Evolutionary conservation across 805 yeast genomes (phyloP), one percentile per base, ranked within the genome.

Genomic region (Kockiozyma suomiensis): DNA sequence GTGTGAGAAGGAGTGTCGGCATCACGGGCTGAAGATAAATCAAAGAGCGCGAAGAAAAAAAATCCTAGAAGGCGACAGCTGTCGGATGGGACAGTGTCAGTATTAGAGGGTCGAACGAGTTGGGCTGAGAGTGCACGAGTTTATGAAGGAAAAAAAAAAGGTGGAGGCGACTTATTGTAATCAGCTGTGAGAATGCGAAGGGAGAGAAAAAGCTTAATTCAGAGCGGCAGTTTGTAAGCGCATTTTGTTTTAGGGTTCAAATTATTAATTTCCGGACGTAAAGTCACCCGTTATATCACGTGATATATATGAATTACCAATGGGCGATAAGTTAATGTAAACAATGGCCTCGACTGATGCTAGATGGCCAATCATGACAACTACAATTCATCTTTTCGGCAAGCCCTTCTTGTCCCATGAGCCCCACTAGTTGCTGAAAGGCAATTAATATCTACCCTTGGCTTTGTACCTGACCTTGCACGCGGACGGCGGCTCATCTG

Each of bases 1-100:
- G 67, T 8, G 66, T 53, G 28, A 65, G 61, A 2, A 61, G 57
- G 7, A 65, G 55, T 21, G 64, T 42, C 8, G 63, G 57, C 63
- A 59, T 59, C 26, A 28, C 25, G 43, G 30, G 17, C 4, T 7
- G 33, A 21, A 15, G 26, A 35, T 23, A 4, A 17, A 41, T 6
- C 46, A 3, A 10, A 41, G 28, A 12, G 26, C 15, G 46, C 8
- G 28, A 41, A 23, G 46, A 21, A 41, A 21, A 6, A 21, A 19
- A 38, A 15, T 5, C 6, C 8, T 8, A 23, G 17, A 17, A 38
- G 17, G 42, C 7, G 42, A 6, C n/a, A n/a, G n/a, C n/a, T n/a
- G n/a, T n/a, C n/a, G n/a, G n/a, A n/a, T n/a, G n/a, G n/a, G n/a
- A n/a, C n/a, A n/a, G n/a, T n/a, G n/a, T n/a, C n/a, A n/a, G n/a